Evolutionary conservation across 192 early-diverging fungal species (phyloP).

Genomic region (Backusella liffmaniae): DNA sequence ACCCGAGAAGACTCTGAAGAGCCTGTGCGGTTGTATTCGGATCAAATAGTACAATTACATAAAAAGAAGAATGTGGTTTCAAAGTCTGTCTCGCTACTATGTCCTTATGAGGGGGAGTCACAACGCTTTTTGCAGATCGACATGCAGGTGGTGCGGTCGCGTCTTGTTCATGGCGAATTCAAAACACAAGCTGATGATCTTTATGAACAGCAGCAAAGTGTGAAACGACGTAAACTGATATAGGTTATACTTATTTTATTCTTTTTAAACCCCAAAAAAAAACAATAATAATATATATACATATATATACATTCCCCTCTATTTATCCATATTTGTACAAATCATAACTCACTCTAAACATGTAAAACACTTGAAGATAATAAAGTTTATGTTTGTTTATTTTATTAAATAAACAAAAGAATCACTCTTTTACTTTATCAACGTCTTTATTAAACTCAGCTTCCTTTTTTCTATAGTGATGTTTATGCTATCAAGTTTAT

Average conservation of each 20-base stretch:
- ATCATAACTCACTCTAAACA: background rate
- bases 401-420: background rate
- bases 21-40: background rate
- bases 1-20: background rate
- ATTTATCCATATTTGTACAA: slow-evolving; percentile 1
- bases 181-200: background rate
- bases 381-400: background rate
- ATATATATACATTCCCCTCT: background rate
- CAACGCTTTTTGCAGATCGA: slow-evolving; percentile 7
- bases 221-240: background rate
- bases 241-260: background rate
- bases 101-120: background rate
- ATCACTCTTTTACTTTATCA: background rate
- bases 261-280: background rate
- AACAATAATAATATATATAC: background rate
- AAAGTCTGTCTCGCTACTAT: background rate
- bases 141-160: slow-evolving; percentile 6
- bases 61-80: background rate
- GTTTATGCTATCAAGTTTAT: background rate
- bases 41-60: background rate
- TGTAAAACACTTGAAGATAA: background rate
- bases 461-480: background rate
- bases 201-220: background rate
- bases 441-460: too few species aligned
- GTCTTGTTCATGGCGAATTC: slow-evolving; percentile 5